Base-by-base conservation (phyloP, 1,284 basidiomycete species). In the Ustanciosporium gigantosporum region DNA sequence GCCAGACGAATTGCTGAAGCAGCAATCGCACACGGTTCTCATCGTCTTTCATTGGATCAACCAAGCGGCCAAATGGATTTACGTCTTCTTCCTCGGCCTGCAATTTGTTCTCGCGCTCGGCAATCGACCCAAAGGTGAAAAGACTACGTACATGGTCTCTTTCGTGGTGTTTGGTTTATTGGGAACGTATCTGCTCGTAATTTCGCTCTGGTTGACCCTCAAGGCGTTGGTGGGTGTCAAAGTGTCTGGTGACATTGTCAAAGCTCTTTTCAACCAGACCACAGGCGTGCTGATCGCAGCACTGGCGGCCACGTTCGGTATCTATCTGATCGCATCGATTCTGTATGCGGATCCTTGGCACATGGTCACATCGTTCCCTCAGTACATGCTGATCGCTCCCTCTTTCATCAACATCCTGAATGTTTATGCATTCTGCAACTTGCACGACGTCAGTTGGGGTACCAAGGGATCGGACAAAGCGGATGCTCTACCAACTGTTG, bases 291-390 rank as follows among this genome's bases (percentile, higher is more conserved):
- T 77, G 40, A 66, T 77, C 20, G 74, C 74, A 3, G 65, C 74
- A 11, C 47, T 77, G 15, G 68, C 73, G 9, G 75, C 75, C 9
- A 77, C 73, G 29, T 77, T 74, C 42, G 75, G 74, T 17, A 60
- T 77, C 34, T 77, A 77, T 79, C 82, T 92, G 53, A 77, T 89
- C 22, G 84, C 90, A 1, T 95, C 91, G 1, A 84, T 93, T 79
- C 84, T 96, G 69, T 97, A 93, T 74, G 90, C 92, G 52, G 93
- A 97, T 80, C 93, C 93, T 5, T 96, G 93, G 93, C 93, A 97
- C 78, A 90, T 98, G 87, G 85, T 94, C 79, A 91, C 90, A n/a
- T 92, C 90, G 72, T 93, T 96, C 83, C 82, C 88, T 66, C 93
- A 95, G 79, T 97, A 95, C 78, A 61, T 70, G 68, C 85, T 87